A percentile compares a stretch with the other conserved stretches of the same genome.
Conservation (phyloP, 345 rosid genomes). For the Excoecaria cochinchinensis region DNA sequence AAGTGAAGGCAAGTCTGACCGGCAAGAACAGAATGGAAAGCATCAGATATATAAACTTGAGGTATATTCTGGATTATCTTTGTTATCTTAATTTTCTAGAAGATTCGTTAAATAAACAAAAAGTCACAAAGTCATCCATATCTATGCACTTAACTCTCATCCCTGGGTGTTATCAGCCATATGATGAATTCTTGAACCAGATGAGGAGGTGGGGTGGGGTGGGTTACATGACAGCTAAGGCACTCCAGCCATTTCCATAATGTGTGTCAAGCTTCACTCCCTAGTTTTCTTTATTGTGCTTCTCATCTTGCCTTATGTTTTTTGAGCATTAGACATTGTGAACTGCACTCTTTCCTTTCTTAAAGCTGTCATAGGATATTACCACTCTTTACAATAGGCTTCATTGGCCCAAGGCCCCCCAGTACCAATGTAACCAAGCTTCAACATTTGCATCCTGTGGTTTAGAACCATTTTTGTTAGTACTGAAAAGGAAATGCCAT, state of each 20-base stretch:
- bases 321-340: neutral
- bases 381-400: neutral
- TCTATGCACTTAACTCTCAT: neutral
- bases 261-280: neutral
- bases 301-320: neutral
- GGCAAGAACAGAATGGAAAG: conserved; percentile 61
- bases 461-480: neutral
- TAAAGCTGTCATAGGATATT: neutral
- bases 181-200: neutral
- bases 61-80: conserved; percentile 42
- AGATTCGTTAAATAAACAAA: neutral
- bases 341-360: neutral
- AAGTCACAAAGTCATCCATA: neutral
- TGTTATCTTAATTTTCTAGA: neutral
- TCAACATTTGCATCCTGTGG: neutral
- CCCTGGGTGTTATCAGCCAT: neutral
- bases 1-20: conserved; percentile 61
- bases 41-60: conserved; percentile 79
- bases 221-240: neutral
- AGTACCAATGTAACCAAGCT: neutral
- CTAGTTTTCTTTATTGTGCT: neutral
- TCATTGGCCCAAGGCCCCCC: neutral
- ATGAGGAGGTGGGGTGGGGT: neutral
- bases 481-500: neutral
- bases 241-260: neutral